phyloP scores from a whole-genome alignment of 495 filamentous ascomycete genomes.

The Jackrogersella minutella region DNA sequence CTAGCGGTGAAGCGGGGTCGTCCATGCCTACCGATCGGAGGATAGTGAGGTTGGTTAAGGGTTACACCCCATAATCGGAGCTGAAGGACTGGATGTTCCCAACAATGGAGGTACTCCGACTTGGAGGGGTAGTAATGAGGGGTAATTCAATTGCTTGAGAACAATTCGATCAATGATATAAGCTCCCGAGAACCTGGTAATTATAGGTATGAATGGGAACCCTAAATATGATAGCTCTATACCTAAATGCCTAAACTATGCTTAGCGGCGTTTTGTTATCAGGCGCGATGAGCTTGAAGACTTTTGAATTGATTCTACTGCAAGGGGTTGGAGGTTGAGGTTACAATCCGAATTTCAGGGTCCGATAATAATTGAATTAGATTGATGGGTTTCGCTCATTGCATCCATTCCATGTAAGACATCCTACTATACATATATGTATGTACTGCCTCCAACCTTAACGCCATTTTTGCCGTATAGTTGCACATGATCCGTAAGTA shows the following conservation, averaged over 20 bases:
- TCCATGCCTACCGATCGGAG: conserved; percentile 25
- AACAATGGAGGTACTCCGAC: too few relatives aligned
- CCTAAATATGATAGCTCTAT: too few relatives aligned
- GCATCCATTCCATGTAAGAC: not conserved
- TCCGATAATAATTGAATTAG: not conserved
- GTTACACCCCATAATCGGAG: too few relatives aligned
- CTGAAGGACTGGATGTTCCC: too few relatives aligned
- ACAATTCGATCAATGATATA: conserved; percentile 1
- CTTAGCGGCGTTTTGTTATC: not conserved
- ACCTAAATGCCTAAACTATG: not conserved
- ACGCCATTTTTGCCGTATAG: not conserved
- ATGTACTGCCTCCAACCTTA: not conserved
- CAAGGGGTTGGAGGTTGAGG: not conserved
- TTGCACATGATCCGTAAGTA: too few relatives aligned
- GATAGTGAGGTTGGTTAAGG: too few relatives aligned
- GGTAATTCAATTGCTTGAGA: conserved; percentile 14
- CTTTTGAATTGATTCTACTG: not conserved
- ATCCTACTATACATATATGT: not conserved
- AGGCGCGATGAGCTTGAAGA: not conserved
- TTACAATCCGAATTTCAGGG: conserved; percentile 24
- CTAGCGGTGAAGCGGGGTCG: conserved; percentile 23
- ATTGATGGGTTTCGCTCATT: not conserved
- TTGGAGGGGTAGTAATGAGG: conserved; percentile 33
- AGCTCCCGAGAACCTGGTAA: conserved; percentile 25
- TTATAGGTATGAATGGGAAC: not conserved